These are phyloP conservation scores for Metschnikowia peoriensis DNA, from an alignment of 805 yeast species.

Conservation along the genomic window DNA sequence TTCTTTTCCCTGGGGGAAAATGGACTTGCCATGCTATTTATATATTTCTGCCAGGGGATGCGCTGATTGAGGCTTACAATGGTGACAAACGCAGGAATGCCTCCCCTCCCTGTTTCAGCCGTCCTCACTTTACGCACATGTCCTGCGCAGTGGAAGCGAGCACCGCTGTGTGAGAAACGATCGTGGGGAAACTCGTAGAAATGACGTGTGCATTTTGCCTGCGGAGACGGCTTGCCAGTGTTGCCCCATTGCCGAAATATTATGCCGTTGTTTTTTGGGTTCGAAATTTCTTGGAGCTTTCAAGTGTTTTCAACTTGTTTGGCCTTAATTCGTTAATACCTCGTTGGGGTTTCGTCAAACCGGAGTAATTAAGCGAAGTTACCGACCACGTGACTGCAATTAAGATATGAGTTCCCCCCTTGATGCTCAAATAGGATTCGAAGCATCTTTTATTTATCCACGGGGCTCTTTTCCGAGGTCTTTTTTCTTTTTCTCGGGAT, in stretches of 20 bases:
- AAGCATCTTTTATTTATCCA: no score
- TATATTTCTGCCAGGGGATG: constrained; percentile 12
- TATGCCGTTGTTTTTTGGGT: not conserved
- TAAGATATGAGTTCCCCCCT: no score
- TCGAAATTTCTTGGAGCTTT: no score
- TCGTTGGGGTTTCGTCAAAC: not conserved
- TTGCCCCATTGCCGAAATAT: not conserved
- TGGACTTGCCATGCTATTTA: constrained; percentile 11
- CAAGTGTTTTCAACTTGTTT: not conserved
- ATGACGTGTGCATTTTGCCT: constrained; percentile 1
- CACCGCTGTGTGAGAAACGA: constrained; percentile 6
- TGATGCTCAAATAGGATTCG: no score
- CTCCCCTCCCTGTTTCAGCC: constrained; percentile 14
- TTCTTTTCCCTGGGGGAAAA: not conserved
- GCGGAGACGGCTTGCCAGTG: not conserved
- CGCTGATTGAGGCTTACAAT: not conserved
- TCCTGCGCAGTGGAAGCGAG: constrained; percentile 9
- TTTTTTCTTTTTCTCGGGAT: no score
- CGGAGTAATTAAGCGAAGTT: no score
- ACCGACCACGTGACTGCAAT: no score
- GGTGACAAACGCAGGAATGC: constrained; percentile 4
- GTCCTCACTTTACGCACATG: constrained; percentile 5
- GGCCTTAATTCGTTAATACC: not conserved
- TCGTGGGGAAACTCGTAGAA: constrained; percentile 9
- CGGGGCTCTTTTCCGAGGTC: no score